Evolutionary conservation across 2,329 filamentous ascomycete species (phyloP).

Genomic region (Colletotrichum sp.): DNA sequence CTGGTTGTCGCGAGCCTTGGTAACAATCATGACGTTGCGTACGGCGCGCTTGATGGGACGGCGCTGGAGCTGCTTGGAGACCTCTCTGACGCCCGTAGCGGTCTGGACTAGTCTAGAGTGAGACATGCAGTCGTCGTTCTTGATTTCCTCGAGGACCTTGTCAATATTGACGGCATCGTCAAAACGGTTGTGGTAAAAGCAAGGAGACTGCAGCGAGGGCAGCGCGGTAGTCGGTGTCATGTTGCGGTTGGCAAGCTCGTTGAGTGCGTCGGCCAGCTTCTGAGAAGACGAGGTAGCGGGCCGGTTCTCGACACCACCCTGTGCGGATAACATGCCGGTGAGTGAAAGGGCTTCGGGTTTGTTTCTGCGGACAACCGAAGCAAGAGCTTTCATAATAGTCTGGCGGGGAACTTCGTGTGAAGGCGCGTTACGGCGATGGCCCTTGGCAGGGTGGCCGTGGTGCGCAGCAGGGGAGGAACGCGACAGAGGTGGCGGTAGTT

Average conservation of each 20-base stretch:
- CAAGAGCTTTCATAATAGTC: conserved; percentile 82
- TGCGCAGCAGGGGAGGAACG: conserved; percentile 4
- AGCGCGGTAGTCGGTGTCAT: conserved; percentile 57
- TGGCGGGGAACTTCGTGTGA: conserved; percentile 77
- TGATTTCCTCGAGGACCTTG: conserved; percentile 93
- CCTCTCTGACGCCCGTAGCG: conserved; percentile 91
- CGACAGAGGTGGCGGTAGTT: conserved; percentile 27
- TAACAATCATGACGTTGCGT: conserved; percentile 96
- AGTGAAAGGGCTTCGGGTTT: conserved; percentile 69
- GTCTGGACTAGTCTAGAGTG: conserved; percentile 95
- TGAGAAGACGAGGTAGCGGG: conserved; percentile 58
- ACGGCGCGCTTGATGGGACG: conserved; percentile 92
- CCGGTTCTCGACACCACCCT: conserved; percentile 39
- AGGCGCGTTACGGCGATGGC: conserved; percentile 52
- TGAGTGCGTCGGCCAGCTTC: conserved; percentile 67
- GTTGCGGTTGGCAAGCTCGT: conserved; percentile 52
- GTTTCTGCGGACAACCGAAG: conserved; percentile 66
- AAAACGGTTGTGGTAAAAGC: conserved; percentile 97
- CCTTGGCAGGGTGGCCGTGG: conserved; percentile 19
- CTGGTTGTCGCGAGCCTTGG: conserved; percentile 94
- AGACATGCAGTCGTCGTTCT: conserved; percentile 86
- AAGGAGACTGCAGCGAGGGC: conserved; percentile 83
- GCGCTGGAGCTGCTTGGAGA: conserved; percentile 92
- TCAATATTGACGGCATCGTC: conserved; percentile 96
- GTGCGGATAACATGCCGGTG: conserved; percentile 61